Base-by-base conservation (phyloP, 2,329 filamentous ascomycete species). In the Botryotinia narcissicola region DNA sequence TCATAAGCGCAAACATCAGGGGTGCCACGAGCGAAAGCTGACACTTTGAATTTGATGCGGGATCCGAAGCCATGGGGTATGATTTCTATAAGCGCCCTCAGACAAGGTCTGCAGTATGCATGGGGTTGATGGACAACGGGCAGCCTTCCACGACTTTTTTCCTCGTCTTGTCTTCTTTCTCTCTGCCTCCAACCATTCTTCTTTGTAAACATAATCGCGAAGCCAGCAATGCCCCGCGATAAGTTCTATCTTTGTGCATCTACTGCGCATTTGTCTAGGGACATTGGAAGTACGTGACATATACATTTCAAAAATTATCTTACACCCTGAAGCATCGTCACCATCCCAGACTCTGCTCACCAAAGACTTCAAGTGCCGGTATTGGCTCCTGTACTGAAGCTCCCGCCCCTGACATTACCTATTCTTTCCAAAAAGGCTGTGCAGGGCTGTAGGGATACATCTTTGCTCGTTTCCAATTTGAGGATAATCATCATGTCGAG, bases 141-240 rank as follows among this genome's bases (percentile, higher is more conserved):
- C 68, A 70, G 66, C 71, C 57, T 73, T 70, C 57, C 66, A 44
- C 51, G 35, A 40, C 42, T 54, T 70, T 48, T 57, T 29, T 72
- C 70, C 32, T 67, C 32, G n/a, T 57, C 62, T 72, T 62, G 57
- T 63, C 66, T 70, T 51, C 16, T 46, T 9, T 14, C 71, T 73
- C 73, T 71, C 57, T 48, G 51, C 20, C 62, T 74, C 74, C 71
- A 75, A 74, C 75, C 72, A 70, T 75, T 70, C 70, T 72, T 72
- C 75, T 73, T 75, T 73, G 73, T 70, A 73, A 74, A 77, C 73
- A 76, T 77, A 76, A 76, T 76, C 61, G 75, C 72, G 71, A 73
- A 69, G 71, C 32, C 78, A 79, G 78, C 78, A 80, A 80, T 80
- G 79, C 79, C 78, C 78, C 76, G 70, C 77, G 75, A 78, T 74